Evolutionary conservation across 177 flowering plant genomes (phyloP).

Genomic region (Tripterygium wilfordii): DNA sequence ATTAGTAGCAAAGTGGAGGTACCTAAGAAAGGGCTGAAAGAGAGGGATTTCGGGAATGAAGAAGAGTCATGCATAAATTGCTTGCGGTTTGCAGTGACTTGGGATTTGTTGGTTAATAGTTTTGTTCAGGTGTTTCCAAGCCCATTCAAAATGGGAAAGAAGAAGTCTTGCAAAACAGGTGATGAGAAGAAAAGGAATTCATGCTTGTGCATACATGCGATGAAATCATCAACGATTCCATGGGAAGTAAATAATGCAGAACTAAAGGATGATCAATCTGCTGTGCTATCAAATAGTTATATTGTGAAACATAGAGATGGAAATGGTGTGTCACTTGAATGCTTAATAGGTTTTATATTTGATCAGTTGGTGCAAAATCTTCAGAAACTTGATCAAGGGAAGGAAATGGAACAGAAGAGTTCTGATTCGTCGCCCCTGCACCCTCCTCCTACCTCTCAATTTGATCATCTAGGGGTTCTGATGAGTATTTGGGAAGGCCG

Average conservation of each 20-base stretch:
- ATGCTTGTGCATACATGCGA: constrained; percentile 9
- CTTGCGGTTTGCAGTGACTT: constrained; percentile 63
- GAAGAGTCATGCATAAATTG: constrained; percentile 58
- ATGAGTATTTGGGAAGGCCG: constrained; percentile 48
- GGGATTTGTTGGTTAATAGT: constrained; percentile 55
- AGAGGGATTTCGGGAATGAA: constrained; percentile 27
- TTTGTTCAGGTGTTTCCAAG: constrained; percentile 56
- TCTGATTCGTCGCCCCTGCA: constrained; percentile 7
- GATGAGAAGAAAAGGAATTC: constrained; percentile 18
- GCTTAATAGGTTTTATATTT: constrained; percentile 49
- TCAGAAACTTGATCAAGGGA: constrained; percentile 48
- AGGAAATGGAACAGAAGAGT: constrained; percentile 15
- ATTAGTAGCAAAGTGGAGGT: constrained; percentile 10
- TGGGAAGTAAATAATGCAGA: constrained; percentile 20
- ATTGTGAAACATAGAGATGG: constrained; percentile 30
- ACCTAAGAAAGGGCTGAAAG: constrained; percentile 30
- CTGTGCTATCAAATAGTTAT: constrained; percentile 14
- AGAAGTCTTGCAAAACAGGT: constrained; percentile 35
- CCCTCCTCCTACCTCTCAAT: constrained; percentile 16
- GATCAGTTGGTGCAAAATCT: constrained; percentile 54
- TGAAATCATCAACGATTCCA: constrained; percentile 13
- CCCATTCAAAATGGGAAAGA: constrained; percentile 53
- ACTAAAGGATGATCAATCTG: constrained; percentile 13
- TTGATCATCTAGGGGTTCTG: constrained; percentile 49
- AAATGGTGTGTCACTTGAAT: constrained; percentile 46